Percentiles rank a stretch among this genome's conserved stretches.
phyloP scores from a whole-genome alignment of 805 yeast species.

The Tetrapisispora arboricola region DNA sequence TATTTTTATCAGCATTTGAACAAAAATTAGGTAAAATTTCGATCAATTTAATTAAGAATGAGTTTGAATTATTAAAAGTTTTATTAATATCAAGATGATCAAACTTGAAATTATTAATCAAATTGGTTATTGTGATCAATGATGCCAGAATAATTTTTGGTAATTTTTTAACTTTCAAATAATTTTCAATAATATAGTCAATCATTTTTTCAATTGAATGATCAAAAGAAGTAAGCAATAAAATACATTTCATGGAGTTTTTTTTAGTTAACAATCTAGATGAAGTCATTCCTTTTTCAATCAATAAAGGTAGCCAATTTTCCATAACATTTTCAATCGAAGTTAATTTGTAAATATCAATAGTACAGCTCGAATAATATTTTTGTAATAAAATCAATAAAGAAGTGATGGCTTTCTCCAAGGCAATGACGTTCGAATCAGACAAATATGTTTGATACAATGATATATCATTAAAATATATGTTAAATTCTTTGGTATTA shows the following conservation, averaged over 20 bases:
- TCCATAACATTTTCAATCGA: conserved; percentile 1
- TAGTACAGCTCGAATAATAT: conserved; percentile 1
- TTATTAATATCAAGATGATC: conserved; percentile 8
- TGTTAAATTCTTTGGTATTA: conserved; percentile 4
- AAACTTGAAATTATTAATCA: conserved; percentile 33
- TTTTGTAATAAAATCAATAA: conserved; percentile 19
- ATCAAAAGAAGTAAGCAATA: conserved; percentile 55
- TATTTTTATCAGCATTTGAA: conserved; percentile 78
- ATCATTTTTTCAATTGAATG: conserved; percentile 50
- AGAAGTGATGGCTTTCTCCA: conserved; percentile 64
- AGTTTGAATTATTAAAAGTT: conserved; percentile 13
- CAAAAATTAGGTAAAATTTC: conserved; percentile 64
- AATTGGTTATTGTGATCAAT: conserved; percentile 43
- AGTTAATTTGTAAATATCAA: neutral
- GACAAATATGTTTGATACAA: conserved; percentile 47
- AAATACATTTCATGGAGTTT: conserved; percentile 50
- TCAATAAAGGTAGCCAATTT: conserved; percentile 32
- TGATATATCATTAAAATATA: conserved; percentile 43
- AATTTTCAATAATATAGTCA: conserved; percentile 49
- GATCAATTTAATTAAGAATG: conserved; percentile 55
- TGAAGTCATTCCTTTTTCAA: conserved; percentile 77
- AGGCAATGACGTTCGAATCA: conserved; percentile 86
- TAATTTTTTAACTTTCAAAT: conserved; percentile 34
- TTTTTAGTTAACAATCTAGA: conserved; percentile 65
- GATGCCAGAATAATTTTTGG: conserved; percentile 76